Evolutionary conservation across 2,329 filamentous ascomycete species (phyloP), one percentile per base, ranked within the genome.

Genomic region (Cylindrodendrum hubeiense): DNA sequence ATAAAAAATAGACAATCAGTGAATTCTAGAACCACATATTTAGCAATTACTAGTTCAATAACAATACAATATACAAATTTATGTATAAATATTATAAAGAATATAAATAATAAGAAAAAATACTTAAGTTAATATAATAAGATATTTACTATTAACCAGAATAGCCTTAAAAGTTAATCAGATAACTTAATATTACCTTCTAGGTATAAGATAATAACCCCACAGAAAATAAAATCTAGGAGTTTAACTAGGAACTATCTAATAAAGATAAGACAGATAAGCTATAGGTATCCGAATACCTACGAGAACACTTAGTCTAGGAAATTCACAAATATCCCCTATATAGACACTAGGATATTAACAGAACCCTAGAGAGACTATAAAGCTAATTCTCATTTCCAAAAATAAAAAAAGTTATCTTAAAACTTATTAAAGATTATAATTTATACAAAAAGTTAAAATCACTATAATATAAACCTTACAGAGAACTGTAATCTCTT

Each of bases 321-420:
- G 5, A 59, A 30, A 66, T 57, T 10, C 30, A 63, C 57, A 44
- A 57, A 53, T 43, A 66, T 26, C 2, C 19, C 12, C 4, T 56
- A 34, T 61, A 68, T 66, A 64, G 19, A 47, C 49, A 66, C 47
- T 52, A 62, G 63, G 13, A n/a, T 43, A 52, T 63, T 51, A 60
- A 59, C 28, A 66, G 53, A 59, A 60, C 50, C 39, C 44, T 66
- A 33, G 50, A 59, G 55, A 53, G 59, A 39, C 6, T 30, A 30
- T 41, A 47, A 62, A 17, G n/a, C n/a, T n/a, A n/a, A 46, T 51
- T 55, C 34, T 54, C 13, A 51, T 55, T 65, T 24, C 33, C 10
- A 37, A 52, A 41, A n/a, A 43, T 53, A 34, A 52, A 56, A 15
- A 26, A 34, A 58, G 44, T 56, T 39, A 41, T 65, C 30, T 24